Conservation (phyloP, 2,329 filamentous ascomycete genomes). For the Atkinsonella texensis region DNA sequence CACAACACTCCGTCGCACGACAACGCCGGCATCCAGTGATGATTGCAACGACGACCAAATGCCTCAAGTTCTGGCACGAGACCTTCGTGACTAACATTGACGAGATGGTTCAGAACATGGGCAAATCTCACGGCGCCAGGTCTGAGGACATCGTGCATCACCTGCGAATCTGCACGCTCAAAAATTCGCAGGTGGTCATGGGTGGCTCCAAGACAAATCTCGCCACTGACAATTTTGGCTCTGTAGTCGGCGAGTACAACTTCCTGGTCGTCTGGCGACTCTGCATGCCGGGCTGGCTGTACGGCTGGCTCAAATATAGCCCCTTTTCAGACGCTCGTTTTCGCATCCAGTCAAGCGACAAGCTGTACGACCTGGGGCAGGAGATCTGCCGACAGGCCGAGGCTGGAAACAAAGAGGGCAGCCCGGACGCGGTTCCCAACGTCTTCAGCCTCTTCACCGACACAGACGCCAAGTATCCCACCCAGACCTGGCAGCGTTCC, state of each 20-base stretch:
- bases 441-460: not conserved
- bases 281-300: slow-evolving; percentile 9
- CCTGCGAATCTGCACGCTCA: slow-evolving; percentile 9
- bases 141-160: slow-evolving; percentile 11
- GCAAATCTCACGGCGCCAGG: slow-evolving; percentile 3
- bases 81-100: slow-evolving; percentile 8
- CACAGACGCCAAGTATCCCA: not conserved
- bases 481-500: slow-evolving; percentile 2
- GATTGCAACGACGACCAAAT: slow-evolving; percentile 10
- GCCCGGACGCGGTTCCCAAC: not conserved
- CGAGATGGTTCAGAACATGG: slow-evolving; percentile 7
- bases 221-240: slow-evolving; percentile 5
- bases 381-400: slow-evolving; percentile 6
- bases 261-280: slow-evolving; percentile 12
- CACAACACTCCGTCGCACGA: slow-evolving; percentile 7
- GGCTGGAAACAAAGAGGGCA: not conserved
- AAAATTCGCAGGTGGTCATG: slow-evolving; percentile 10
- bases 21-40: slow-evolving; percentile 11
- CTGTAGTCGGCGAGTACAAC: slow-evolving; percentile 11
- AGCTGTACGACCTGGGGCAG: slow-evolving; percentile 6
- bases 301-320: slow-evolving; percentile 9
- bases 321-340: slow-evolving; percentile 7
- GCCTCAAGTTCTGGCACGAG: slow-evolving; percentile 8
- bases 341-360: slow-evolving; percentile 10
- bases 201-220: slow-evolving; percentile 7